Percentiles rank a stretch among this genome's conserved stretches.
Evolutionary conservation across 1,284 basidiomycete species (phyloP).

Genomic region (Cutaneotrichosporon sp.): DNA sequence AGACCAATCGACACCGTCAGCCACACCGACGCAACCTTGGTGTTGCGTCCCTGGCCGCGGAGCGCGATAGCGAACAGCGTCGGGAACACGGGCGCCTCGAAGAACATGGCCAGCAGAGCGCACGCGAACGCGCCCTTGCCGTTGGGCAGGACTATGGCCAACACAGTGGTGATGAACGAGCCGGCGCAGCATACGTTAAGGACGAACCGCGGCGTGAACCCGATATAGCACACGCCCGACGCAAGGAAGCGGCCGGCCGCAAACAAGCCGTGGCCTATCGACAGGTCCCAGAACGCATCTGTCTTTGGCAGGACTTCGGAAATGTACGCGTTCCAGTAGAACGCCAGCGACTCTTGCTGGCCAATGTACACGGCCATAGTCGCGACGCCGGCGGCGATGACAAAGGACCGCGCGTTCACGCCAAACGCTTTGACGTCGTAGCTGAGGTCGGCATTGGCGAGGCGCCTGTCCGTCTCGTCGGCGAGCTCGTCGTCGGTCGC

Average conservation of each 20-base stretch:
- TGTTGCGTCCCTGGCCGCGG: slow-evolving; percentile 37
- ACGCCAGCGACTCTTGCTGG: slow-evolving; percentile 42
- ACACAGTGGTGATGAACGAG: slow-evolving; percentile 30
- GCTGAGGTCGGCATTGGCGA: slow-evolving; percentile 23
- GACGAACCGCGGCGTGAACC: slow-evolving; percentile 37
- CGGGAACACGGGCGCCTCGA: slow-evolving; percentile 45
- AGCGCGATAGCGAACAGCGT: slow-evolving; percentile 41
- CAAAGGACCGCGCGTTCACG: slow-evolving; percentile 20
- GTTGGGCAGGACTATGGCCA: slow-evolving; percentile 27
- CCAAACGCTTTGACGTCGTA: slow-evolving; percentile 15
- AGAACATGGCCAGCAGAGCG: slow-evolving; percentile 38
- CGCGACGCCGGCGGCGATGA: slow-evolving; percentile 25
- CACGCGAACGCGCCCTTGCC: slow-evolving; percentile 24
- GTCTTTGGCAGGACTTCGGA: slow-evolving; percentile 18
- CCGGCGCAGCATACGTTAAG: slow-evolving; percentile 32
- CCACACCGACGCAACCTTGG: slow-evolving; percentile 33
- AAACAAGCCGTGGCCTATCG: slow-evolving; percentile 34
- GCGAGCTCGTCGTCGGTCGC: slow-evolving; percentile 41
- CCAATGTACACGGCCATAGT: slow-evolving; percentile 40
- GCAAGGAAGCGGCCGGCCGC: slow-evolving; percentile 38
- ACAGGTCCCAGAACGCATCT: slow-evolving; percentile 28
- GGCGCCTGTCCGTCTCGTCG: slow-evolving; percentile 26
- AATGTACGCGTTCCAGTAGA: slow-evolving; percentile 28
- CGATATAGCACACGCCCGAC: slow-evolving; percentile 29
- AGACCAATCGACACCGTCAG: slow-evolving; percentile 32